phyloP scores from a whole-genome alignment of 169 alveolate genomes.

The Eimeria praecox region DNA sequence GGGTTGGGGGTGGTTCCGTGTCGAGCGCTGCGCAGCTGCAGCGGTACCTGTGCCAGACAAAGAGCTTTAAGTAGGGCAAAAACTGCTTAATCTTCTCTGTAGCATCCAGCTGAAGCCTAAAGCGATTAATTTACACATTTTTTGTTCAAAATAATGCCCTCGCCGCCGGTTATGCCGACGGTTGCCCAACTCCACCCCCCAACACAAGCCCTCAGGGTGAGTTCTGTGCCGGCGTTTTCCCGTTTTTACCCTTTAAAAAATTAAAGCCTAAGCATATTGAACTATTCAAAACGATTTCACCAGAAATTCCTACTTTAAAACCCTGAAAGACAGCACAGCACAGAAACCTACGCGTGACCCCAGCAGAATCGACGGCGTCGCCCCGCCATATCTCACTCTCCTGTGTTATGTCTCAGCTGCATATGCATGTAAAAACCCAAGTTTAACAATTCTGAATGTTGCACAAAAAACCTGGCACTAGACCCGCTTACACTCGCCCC shows the following conservation, averaged over 20 bases:
- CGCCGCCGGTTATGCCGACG: too few species aligned
- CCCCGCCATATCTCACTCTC: neutral
- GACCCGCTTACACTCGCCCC: neutral
- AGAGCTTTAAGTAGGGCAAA: neutral
- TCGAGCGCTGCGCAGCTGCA: constrained; percentile 45
- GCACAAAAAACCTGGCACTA: neutral
- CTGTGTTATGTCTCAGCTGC: neutral
- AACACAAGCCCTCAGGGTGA: neutral
- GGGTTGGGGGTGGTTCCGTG: constrained; percentile 72
- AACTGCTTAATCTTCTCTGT: neutral
- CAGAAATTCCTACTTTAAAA: neutral
- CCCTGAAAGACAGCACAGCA: neutral
- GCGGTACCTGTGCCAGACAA: neutral
- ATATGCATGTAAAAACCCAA: neutral
- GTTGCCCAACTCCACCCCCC: constrained; percentile 23
- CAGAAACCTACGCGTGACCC: neutral
- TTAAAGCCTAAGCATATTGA: too few species aligned
- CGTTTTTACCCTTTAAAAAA: neutral
- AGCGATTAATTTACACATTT: neutral
- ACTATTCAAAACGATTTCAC: neutral
- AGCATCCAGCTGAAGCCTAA: neutral
- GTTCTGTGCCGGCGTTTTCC: neutral
- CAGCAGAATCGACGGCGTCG: constrained; percentile 52
- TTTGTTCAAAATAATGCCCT: too few species aligned
- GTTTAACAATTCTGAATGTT: neutral